Evolutionary conservation across 352 stramenopile genomes (phyloP).

Genomic region (Phytophthora megakarya): DNA sequence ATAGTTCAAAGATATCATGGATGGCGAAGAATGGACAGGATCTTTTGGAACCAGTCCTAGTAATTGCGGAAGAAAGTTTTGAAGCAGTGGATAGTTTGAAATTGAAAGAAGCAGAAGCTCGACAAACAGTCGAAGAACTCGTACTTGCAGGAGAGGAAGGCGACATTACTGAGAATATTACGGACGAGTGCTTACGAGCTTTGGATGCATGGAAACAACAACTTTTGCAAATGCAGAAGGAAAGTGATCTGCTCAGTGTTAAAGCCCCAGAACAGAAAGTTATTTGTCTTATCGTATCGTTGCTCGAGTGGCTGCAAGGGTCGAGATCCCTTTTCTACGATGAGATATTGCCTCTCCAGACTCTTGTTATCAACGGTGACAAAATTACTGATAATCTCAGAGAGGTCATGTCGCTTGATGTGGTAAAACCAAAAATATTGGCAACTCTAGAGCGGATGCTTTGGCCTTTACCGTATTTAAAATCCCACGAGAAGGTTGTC

Average conservation of each 20-base stretch:
- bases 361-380: conserved; percentile 61
- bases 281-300: conserved; percentile 52
- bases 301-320: conserved; percentile 80
- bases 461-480: conserved; percentile 77
- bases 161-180: conserved; percentile 37
- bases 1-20: conserved; percentile 30
- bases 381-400: conserved; percentile 43
- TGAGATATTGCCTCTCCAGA: conserved; percentile 62
- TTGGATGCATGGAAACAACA: conserved; percentile 74
- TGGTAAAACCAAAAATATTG: conserved; percentile 40
- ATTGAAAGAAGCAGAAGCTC: conserved; percentile 64
- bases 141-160: conserved; percentile 43
- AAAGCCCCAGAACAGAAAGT: conserved; percentile 62
- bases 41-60: conserved; percentile 62
- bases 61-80: conserved; percentile 72
- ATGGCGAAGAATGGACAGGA: conserved; percentile 35
- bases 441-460: conserved; percentile 58
- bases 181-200: conserved; percentile 73
- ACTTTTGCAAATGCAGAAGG: conserved; percentile 58
- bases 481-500: conserved; percentile 66
- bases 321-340: conserved; percentile 84
- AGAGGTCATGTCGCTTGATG: conserved; percentile 20
- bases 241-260: conserved; percentile 72
- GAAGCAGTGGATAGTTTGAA: conserved; percentile 65
- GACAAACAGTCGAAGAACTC: conserved; percentile 64